Base-by-base conservation (phyloP, 2,329 filamentous ascomycete species). In the Blastomyces silverae region DNA sequence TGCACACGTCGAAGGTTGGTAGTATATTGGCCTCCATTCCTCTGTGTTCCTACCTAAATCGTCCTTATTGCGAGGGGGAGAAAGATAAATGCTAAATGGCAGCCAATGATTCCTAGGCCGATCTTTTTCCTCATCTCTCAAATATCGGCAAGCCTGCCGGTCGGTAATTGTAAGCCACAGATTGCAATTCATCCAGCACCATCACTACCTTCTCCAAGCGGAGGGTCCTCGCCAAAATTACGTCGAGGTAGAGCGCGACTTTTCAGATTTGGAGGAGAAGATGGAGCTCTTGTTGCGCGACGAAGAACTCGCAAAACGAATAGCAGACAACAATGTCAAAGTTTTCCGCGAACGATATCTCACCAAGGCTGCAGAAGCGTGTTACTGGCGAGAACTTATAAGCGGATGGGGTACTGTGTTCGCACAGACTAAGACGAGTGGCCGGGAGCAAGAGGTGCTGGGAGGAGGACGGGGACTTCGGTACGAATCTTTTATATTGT, bases 181-280 rank as follows among this genome's bases (percentile, higher is more conserved):
- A 53, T 73, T 82, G 28, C 75, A 80, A 52, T 83, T 77, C 71
- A 76, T 80, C 58, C 78, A 81, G 61, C 79, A 82, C 64, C 78
- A 82, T 64, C 76, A 80, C 61, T 79, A 79, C 44, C 76, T 82
- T 0, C 70, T 83, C 28, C 71, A 76, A 8, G 67, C 77, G 17
- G 71, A 71, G 13, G 81, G 80, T 0, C 76, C 79, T 2, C 68
- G 79, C 11, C 80, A 82, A 68, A 83, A 82, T 69, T 81, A 76
- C 56, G 76, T 83, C 42, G 74, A 79, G 65, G 80, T 83, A 3
- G 73, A 79, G 63, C 73, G 77, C 17, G 79, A 83, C 71, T 88
- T 86, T 72, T 83, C 82, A 68, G 84, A 88, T 68, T 78, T 85
- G 66, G 67, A 72, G 2, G 68, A 72, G 8, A 77, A 74, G 50